phyloP scores from a whole-genome alignment of 345 rosid genomes.

The Camelina neglecta region DNA sequence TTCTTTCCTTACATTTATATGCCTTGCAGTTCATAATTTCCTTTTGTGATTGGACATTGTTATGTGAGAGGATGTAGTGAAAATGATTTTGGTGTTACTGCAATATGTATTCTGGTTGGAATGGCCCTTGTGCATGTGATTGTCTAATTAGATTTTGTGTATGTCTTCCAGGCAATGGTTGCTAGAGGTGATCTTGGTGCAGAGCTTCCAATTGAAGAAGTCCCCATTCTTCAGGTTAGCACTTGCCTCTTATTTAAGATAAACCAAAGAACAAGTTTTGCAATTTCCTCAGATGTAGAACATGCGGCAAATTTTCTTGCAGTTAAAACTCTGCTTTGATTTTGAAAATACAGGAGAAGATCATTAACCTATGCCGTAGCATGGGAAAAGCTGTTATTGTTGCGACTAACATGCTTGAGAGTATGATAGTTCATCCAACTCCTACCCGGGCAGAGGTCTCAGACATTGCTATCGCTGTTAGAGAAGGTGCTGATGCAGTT shows the following conservation, averaged over 20 bases:
- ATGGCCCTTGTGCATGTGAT: slow-evolving; percentile 18
- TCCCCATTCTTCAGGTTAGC: slow-evolving; percentile 91
- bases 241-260: slow-evolving; percentile 33
- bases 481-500: slow-evolving; percentile 97
- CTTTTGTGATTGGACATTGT: no score
- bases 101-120: neutral
- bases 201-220: slow-evolving; percentile 99
- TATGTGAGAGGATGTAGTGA: neutral
- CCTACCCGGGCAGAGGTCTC: slow-evolving; percentile 99
- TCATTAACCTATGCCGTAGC: slow-evolving; percentile 90
- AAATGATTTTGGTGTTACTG: neutral
- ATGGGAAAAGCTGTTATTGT: slow-evolving; percentile 99
- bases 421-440: slow-evolving; percentile 99
- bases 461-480: slow-evolving; percentile 97
- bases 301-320: slow-evolving; percentile 25
- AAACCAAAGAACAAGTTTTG: slow-evolving; percentile 10
- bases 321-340: neutral
- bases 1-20: neutral
- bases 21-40: neutral
- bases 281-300: slow-evolving; percentile 15
- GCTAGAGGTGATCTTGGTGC: slow-evolving; percentile 99
- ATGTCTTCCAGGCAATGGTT: slow-evolving; percentile 82
- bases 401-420: slow-evolving; percentile 99
- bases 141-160: slow-evolving; percentile 28
- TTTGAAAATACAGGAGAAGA: slow-evolving; percentile 70